These are phyloP conservation scores for Pseudodiploospora longispora DNA, from an alignment of 2,329 filamentous ascomycete genomes.

Conservation along the genomic window DNA sequence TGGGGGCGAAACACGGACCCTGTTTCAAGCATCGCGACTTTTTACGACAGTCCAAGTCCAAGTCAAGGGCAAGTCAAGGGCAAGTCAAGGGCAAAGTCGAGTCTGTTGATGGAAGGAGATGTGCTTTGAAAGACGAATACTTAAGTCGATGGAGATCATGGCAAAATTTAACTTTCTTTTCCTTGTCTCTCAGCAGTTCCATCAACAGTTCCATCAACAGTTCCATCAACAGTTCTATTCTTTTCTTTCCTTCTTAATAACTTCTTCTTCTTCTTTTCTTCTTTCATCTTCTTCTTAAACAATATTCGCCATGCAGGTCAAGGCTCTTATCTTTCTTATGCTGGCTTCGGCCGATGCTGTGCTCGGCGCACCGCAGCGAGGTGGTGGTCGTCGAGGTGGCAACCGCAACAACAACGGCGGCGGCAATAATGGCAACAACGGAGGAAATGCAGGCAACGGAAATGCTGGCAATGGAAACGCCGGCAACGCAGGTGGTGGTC, in stretches of 20 bases:
- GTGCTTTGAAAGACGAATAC: too few relatives aligned
- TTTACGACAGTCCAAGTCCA: too few relatives aligned
- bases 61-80: too few relatives aligned
- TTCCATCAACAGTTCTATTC: too few relatives aligned
- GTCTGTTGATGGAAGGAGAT: too few relatives aligned
- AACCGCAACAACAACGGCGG: not conserved
- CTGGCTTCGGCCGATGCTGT: not conserved
- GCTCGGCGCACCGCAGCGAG: not conserved
- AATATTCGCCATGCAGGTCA: constrained; percentile 2
- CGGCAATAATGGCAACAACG: not conserved
- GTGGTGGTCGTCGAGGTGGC: not conserved
- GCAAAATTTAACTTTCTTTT: too few relatives aligned
- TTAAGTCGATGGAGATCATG: too few relatives aligned
- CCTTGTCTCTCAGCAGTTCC: too few relatives aligned
- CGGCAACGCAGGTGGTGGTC: not conserved
- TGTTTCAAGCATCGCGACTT: too few relatives aligned
- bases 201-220: too few relatives aligned
- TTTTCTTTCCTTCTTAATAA: not conserved
- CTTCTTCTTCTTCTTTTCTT: not conserved
- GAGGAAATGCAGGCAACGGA: not conserved
- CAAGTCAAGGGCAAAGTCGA: too few relatives aligned
- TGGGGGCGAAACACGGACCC: too few relatives aligned
- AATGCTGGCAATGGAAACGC: not conserved
- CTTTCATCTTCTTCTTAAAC: not conserved
- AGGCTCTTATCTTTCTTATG: constrained; percentile 2